Evolutionary conservation across 2,329 filamentous ascomycete genomes (phyloP).

Genomic region (Botrytis deweyae): DNA sequence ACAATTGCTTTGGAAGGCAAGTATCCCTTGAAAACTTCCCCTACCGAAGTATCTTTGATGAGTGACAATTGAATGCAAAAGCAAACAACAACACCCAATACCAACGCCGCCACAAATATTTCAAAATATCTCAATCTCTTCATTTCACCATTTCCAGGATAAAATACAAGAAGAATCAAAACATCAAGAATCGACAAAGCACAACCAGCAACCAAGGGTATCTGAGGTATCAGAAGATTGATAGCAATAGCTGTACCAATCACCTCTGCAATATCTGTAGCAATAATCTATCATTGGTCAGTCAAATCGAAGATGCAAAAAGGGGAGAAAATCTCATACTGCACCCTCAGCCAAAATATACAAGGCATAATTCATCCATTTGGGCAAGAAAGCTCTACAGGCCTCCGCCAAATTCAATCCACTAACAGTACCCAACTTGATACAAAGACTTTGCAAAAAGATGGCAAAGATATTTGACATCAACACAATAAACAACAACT

Average conservation of each 20-base stretch:
- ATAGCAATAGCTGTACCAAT: conserved; percentile 70
- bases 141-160: conserved; percentile 58
- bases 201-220: conserved; percentile 67
- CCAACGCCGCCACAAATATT: conserved; percentile 59
- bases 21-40: conserved; percentile 64
- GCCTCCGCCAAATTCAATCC: conserved; percentile 54
- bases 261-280: conserved; percentile 57
- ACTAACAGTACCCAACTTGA: conserved; percentile 55
- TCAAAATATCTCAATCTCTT: conserved; percentile 62
- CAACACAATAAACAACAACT: conserved; percentile 55
- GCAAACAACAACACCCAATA: conserved; percentile 67
- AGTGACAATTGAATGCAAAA: conserved; percentile 69
- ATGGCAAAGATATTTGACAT: conserved; percentile 60
- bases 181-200: conserved; percentile 68
- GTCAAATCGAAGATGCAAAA: conserved; percentile 8
- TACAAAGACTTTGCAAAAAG: conserved; percentile 56
- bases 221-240: conserved; percentile 61
- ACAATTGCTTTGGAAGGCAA: conserved; percentile 60
- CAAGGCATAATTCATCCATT: conserved; percentile 53
- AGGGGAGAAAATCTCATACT: conserved; percentile 26
- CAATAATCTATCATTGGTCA: conserved; percentile 47
- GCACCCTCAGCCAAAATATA: conserved; percentile 56
- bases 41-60: conserved; percentile 54
- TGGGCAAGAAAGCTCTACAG: conserved; percentile 49
- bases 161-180: conserved; percentile 66